Base-by-base conservation (phyloP, 176 grass and related monocot species). In the Lolium multiflorum region DNA sequence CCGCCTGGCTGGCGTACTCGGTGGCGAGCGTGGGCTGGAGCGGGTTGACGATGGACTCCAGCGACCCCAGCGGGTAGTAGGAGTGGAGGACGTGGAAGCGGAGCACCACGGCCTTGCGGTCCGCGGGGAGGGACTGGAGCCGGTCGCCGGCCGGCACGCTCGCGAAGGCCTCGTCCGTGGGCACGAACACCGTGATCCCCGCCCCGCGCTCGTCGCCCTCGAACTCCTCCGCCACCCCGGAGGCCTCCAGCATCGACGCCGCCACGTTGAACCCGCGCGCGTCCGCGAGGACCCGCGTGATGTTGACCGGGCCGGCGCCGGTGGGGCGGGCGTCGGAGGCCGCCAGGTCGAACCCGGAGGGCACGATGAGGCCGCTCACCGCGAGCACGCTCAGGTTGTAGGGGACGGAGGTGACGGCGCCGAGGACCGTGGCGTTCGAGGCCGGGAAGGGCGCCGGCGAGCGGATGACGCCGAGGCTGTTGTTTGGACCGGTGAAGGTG, bases 31-130 rank as follows among this genome's bases (percentile, higher is more conserved):
- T 98, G 7, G 95, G 95, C 81, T 95, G 95, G 0, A 93, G 87
- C 6, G 95, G 95, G 89, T 95, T 98, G 25, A 98, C 93, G 87
- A 98, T 98, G 51, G 95, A 98, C 79, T 98, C 91, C 4, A 98
- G 91, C 1, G 93, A 95, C 0, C 95, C 93, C 37, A 98, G 93
- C 24, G 95, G 95, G 87, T 95, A 95, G 89, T 95, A 95, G 87
- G 91, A 93, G 47, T 95, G 95, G 58, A 95, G 95, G n/a, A 90
- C 91, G 82, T 95, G 95, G 90, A 94, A 94, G 26, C 93, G 91
- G 80, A 98, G 96, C 83, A 98, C 85, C 62, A 89, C 78, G 12
- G 89, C 88, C 91, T 98, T 98, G 64, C 82, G 86, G 16, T 95
- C 88, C 9, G 93, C 96, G 6, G 93, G 91, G 35, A 94, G 68